Percentiles rank a stretch among this genome's conserved stretches.
phyloP scores from a whole-genome alignment of 306 rosid genomes.

The Glycine soja region DNA sequence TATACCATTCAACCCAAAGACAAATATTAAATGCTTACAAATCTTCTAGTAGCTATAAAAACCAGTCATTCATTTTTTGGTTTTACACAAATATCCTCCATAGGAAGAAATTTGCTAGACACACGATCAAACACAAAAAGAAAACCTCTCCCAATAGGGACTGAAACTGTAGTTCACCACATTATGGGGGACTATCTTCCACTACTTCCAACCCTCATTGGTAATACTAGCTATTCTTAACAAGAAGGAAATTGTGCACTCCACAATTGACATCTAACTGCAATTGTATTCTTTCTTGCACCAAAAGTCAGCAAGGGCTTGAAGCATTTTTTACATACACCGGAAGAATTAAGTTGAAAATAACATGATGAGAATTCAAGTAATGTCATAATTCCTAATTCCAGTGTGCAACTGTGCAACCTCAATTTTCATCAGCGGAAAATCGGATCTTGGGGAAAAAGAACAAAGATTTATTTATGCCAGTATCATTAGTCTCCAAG shows the following conservation, averaged over 20 bases:
- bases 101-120: background rate
- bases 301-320: background rate
- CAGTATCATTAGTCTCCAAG: constrained; percentile 13
- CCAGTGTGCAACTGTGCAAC: background rate
- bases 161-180: background rate
- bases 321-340: background rate
- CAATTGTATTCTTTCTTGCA: background rate
- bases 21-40: background rate
- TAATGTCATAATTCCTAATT: background rate
- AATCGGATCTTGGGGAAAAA: background rate
- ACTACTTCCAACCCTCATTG: background rate
- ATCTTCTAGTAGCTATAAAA: constrained; percentile 6
- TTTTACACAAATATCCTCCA: background rate
- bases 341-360: background rate
- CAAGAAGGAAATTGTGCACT: background rate
- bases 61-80: constrained; percentile 10
- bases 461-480: background rate
- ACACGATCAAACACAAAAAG: background rate
- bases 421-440: background rate
- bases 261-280: constrained; percentile 1
- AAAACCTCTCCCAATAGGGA: background rate
- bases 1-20: background rate
- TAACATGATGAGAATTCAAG: background rate
- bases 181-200: background rate
- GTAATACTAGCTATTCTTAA: background rate